Conservation (phyloP, 2,329 filamentous ascomycete genomes). For the Calonectria pseudoturangicola region DNA sequence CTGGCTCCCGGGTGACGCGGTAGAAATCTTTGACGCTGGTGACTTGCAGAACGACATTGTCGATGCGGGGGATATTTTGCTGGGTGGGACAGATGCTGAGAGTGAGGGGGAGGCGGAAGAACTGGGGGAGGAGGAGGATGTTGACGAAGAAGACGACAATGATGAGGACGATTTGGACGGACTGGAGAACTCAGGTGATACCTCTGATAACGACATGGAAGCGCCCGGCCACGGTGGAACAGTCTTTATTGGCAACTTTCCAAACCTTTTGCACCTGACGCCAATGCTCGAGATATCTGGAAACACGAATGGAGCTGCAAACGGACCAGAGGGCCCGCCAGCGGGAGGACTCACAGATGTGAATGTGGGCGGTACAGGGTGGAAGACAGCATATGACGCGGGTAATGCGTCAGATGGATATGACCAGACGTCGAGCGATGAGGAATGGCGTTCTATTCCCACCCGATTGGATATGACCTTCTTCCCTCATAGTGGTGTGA, state of each 20-base stretch:
- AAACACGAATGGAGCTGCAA: neutral
- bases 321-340: neutral
- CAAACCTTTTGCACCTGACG: slow-evolving; percentile 1
- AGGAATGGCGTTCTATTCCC: slow-evolving; percentile 4
- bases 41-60: slow-evolving; percentile 41
- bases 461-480: slow-evolving; percentile 59
- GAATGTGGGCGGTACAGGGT: neutral
- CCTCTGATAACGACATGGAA: slow-evolving; percentile 44
- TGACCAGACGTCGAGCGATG: neutral
- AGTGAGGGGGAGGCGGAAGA: slow-evolving; percentile 45
- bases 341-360: neutral
- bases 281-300: neutral
- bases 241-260: slow-evolving; percentile 12
- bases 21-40: slow-evolving; percentile 37
- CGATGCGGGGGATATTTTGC: slow-evolving; percentile 42
- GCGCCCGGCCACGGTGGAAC: slow-evolving; percentile 1
- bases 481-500: slow-evolving; percentile 58
- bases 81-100: slow-evolving; percentile 47
- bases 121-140: slow-evolving; percentile 47
- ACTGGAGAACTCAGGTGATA: slow-evolving; percentile 45
- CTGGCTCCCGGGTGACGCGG: slow-evolving; percentile 35
- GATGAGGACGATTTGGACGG: slow-evolving; percentile 47
- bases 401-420: neutral
- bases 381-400: neutral
- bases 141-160: slow-evolving; percentile 40